Base-by-base conservation (phyloP, 805 yeast genomes). In the Grigorovia transvaalensis region DNA sequence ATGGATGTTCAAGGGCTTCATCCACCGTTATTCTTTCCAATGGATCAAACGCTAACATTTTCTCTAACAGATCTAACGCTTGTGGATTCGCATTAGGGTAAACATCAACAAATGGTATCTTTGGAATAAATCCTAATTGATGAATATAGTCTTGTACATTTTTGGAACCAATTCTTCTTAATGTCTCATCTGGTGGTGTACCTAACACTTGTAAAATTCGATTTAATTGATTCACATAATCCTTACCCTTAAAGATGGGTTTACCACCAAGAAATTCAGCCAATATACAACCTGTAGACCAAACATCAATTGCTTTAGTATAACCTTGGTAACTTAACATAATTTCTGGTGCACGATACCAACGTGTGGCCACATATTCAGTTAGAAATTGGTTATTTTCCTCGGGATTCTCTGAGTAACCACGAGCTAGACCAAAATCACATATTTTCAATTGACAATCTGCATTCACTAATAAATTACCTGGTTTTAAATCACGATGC, bases 341-440 rank as follows among this genome's bases (percentile, higher is more conserved):
- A 69, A 93, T 89, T 65, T 93, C 99, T 0, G 99, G 99, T 2
- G 99, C 99, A 59, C 99, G 76, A 69, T 93, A 93, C 99, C 99
- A 93, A 66, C 99, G 78, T 0, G 99, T 93, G 35, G 99, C 98
- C 29, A 93, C 99, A 65, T 93, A 93, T 68, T 91, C 98, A 1
- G 99, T 93, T 74, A 91, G 73, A 62, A 88, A 91, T n/a, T 96
- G 97, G 35, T 86, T 85, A 59, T 89, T 88, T 59, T 83, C 86
- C 54, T 83, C 90, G 0, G 89, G 86, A 61, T 83, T 84, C 54
- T 81, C 81, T 9, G 88, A 81, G 59, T 85, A 89, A 41, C 97
- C 96, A 66, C 97, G 78, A 1, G 98, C 97, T 53, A 91, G 75
- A 17, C 99, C 98, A 67, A 91, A 91, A 70, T 93, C 99, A 72